A percentile compares a stretch with the other conserved stretches of the same genome.
Evolutionary conservation across 352 stramenopile genomes (phyloP).

Genomic region (Globisporangium okanoganense): DNA sequence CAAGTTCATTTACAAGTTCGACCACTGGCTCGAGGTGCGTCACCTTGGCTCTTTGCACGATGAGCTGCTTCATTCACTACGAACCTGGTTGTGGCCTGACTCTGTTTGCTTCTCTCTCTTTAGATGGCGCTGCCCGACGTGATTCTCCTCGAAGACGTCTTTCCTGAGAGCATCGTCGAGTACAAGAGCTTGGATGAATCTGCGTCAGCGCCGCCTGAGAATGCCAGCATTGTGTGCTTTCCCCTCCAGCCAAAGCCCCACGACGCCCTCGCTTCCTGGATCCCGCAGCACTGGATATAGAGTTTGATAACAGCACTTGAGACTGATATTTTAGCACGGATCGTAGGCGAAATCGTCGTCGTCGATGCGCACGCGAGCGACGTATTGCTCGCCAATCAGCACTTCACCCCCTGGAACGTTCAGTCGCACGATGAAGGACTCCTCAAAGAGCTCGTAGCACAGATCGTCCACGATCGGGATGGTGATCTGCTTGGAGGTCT

Average conservation of each 20-base stretch:
- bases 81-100: neutral
- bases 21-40: slow-evolving; percentile 79
- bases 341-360: slow-evolving; percentile 87
- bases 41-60: neutral
- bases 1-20: slow-evolving; percentile 81
- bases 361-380: slow-evolving; percentile 89
- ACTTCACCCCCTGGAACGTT: slow-evolving; percentile 88
- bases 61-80: no score
- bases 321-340: slow-evolving; percentile 28
- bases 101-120: neutral
- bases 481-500: slow-evolving; percentile 83
- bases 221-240: slow-evolving; percentile 71
- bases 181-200: slow-evolving; percentile 44
- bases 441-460: slow-evolving; percentile 83
- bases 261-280: slow-evolving; percentile 36
- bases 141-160: slow-evolving; percentile 36
- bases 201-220: slow-evolving; percentile 16
- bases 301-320: neutral
- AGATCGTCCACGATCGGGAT: slow-evolving; percentile 93
- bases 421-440: slow-evolving; percentile 92
- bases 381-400: slow-evolving; percentile 88
- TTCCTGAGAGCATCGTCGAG: slow-evolving; percentile 62
- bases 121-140: slow-evolving; percentile 37
- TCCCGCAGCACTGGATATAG: slow-evolving; percentile 38
- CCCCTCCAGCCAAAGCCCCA: slow-evolving; percentile 79